Evolutionary conservation across 2,329 filamentous ascomycete species (phyloP).

Genomic region (Ilyonectria destructans): DNA sequence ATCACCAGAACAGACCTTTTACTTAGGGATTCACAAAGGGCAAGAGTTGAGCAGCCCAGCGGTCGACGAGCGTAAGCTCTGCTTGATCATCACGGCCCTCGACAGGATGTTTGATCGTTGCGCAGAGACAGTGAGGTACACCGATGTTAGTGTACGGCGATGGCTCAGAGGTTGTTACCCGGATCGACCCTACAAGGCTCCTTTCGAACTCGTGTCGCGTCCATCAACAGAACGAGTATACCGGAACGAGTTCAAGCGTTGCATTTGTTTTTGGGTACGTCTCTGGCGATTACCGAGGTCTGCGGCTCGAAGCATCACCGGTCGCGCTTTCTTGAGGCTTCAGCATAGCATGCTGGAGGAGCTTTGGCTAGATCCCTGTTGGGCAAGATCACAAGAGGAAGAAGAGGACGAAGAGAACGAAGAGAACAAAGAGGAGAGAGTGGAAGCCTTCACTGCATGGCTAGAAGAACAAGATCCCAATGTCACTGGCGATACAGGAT

Average conservation of each 20-base stretch:
- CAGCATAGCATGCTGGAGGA: constrained; percentile 8
- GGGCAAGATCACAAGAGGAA: neutral
- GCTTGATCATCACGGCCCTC: neutral
- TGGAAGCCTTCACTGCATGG: no score
- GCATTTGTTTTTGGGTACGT: constrained; percentile 17
- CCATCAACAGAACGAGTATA: constrained; percentile 3
- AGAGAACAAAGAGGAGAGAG: no score
- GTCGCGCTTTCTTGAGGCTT: neutral
- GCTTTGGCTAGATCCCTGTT: constrained; percentile 13
- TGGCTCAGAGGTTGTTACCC: constrained; percentile 17
- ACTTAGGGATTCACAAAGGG: constrained; percentile 10
- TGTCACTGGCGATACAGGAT: no score
- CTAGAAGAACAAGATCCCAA: no score
- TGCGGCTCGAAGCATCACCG: neutral
- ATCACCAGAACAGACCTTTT: neutral
- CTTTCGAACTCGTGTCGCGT: constrained; percentile 18
- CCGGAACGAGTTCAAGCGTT: constrained; percentile 20
- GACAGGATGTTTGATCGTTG: constrained; percentile 13
- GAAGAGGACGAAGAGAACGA: no score
- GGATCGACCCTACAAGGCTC: constrained; percentile 22
- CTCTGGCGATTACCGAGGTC: neutral
- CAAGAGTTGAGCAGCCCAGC: constrained; percentile 14
- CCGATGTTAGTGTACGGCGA: constrained; percentile 17
- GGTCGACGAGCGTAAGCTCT: constrained; percentile 5
- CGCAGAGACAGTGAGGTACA: constrained; percentile 15